Conservation (phyloP, 129 eudicot species). For the Oenanthe sinensis region DNA sequence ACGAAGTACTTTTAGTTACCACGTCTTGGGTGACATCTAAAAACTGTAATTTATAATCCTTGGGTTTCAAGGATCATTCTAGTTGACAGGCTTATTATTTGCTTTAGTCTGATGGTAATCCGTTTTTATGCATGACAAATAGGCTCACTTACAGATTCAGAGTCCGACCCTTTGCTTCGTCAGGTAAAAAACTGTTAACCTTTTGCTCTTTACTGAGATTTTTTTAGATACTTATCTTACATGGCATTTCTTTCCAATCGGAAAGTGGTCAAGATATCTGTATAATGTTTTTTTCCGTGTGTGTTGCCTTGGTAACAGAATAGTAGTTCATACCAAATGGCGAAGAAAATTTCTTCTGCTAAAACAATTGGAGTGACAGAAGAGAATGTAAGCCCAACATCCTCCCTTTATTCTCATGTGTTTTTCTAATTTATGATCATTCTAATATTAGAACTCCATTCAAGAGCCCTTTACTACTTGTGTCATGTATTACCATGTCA, state of each 20-base stretch:
- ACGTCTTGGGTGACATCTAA: background rate
- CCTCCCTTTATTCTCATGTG: background rate
- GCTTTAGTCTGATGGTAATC: background rate
- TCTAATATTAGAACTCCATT: conserved; percentile 1
- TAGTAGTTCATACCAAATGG: conserved; percentile 20
- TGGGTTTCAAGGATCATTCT: background rate
- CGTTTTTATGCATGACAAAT: conserved; percentile 51
- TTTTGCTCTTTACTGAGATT: background rate
- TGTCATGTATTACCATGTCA: conserved; percentile 10
- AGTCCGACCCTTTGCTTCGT: conserved; percentile 25
- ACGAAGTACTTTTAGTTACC: background rate
- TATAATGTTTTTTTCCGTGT: background rate
- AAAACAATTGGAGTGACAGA: conserved; percentile 22
- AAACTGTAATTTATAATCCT: background rate
- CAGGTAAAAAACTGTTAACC: conserved; percentile 31
- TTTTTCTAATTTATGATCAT: conserved; percentile 5
- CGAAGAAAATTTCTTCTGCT: conserved; percentile 17
- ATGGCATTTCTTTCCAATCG: background rate
- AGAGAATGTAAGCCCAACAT: conserved; percentile 34
- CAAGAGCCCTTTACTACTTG: background rate
- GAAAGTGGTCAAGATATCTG: background rate
- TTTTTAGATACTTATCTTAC: background rate
- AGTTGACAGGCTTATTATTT: background rate
- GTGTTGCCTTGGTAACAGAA: conserved; percentile 38
- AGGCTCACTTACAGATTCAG: conserved; percentile 25